Percentiles rank a stretch among this genome's conserved stretches.
phyloP scores from a whole-genome alignment of 306 rosid genomes.

The Sicyos baderoa region DNA sequence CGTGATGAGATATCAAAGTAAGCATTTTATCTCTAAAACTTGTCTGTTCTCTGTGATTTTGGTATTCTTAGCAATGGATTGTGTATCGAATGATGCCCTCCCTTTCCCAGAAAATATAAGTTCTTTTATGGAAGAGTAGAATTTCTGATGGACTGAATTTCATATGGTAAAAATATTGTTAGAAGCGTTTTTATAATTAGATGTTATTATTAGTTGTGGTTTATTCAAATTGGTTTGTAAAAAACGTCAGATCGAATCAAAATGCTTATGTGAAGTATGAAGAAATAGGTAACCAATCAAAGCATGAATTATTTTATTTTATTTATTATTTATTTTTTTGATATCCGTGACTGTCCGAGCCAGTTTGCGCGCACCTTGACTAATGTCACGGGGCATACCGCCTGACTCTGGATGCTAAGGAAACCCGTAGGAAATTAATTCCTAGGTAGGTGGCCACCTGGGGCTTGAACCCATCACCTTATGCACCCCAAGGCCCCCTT shows the following conservation, averaged over 20 bases:
- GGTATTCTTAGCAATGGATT: not conserved
- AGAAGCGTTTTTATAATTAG: not conserved
- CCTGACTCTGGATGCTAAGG: no score
- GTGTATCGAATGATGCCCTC: not conserved
- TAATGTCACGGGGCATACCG: no score
- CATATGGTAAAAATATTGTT: not conserved
- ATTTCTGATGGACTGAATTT: not conserved
- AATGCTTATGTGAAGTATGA: constrained; percentile 14
- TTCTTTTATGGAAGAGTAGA: not conserved
- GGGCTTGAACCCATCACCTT: no score
- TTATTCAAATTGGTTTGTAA: not conserved
- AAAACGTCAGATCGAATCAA: not conserved
- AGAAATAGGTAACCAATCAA: constrained; percentile 2
- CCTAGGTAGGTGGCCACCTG: no score
- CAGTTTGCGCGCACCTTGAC: no score
- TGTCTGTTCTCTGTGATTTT: not conserved
- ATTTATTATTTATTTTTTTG: no score
- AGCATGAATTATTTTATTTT: constrained; percentile 5
- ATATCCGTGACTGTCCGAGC: no score
- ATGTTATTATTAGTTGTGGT: not conserved
- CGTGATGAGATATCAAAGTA: constrained; percentile 42
- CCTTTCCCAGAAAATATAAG: not conserved
- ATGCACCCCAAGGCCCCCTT: no score
- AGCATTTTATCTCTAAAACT: constrained; percentile 14
- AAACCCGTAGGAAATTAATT: no score